phyloP scores from a whole-genome alignment of 306 rosid genomes.

The Rosa lucieae region DNA sequence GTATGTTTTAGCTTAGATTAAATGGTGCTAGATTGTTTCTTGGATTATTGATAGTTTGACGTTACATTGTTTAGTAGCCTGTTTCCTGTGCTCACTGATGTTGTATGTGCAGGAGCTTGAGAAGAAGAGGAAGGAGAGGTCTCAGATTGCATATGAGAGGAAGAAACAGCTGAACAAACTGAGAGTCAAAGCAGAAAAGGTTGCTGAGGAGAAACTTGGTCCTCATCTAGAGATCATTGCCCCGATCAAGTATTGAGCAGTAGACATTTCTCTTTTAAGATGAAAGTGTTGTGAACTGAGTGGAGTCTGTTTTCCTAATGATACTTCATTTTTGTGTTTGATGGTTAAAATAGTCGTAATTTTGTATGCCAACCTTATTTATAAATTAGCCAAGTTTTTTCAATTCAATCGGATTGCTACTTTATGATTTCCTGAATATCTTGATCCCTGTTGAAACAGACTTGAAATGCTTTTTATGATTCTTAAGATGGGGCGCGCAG shows the following conservation, averaged over 20 bases:
- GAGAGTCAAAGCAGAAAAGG: conserved; percentile 62
- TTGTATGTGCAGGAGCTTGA: conserved; percentile 55
- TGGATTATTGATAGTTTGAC: background rate
- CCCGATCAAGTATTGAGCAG: conserved; percentile 56
- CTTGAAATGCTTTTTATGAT: no score
- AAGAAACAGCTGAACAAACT: conserved; percentile 74
- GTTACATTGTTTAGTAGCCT: background rate
- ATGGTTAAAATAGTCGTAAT: conserved; percentile 15
- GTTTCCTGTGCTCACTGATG: background rate
- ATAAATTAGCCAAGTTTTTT: conserved; percentile 18
- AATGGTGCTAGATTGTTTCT: background rate
- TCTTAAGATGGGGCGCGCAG: no score
- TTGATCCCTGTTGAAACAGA: no score
- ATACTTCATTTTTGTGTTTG: conserved; percentile 15
- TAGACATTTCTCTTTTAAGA: background rate
- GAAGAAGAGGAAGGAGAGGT: conserved; percentile 72
- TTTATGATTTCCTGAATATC: no score
- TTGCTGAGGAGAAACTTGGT: conserved; percentile 70
- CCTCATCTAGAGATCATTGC: conserved; percentile 61
- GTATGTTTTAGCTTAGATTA: background rate
- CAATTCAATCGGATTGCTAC: background rate
- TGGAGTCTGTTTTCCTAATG: conserved; percentile 22
- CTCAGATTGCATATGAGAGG: conserved; percentile 57
- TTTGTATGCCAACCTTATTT: conserved; percentile 18
- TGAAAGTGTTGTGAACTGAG: conserved; percentile 18